These are phyloP conservation scores for Achaetomiella virescens DNA, from an alignment of 495 filamentous ascomycete species.

Conservation along the genomic window DNA sequence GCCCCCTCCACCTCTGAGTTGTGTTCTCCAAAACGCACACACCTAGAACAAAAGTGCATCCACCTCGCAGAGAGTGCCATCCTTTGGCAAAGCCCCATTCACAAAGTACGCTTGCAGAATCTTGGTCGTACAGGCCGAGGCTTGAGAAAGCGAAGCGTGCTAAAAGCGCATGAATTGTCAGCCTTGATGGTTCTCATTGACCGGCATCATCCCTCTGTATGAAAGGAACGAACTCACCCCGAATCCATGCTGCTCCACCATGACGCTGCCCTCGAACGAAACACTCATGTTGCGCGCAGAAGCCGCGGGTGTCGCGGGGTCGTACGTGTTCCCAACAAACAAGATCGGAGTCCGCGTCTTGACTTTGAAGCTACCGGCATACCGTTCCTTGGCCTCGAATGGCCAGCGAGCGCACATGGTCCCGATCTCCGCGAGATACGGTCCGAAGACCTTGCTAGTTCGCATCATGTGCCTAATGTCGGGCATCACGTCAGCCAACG, in stretches of 20 bases:
- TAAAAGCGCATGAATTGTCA: neutral
- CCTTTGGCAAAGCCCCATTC: slow-evolving; percentile 1
- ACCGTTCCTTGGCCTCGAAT: slow-evolving; percentile 39
- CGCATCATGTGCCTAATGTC: neutral
- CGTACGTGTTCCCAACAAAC: slow-evolving; percentile 38
- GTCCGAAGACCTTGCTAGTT: slow-evolving; percentile 14
- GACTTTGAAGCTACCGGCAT: slow-evolving; percentile 35
- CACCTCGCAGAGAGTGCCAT: slow-evolving; percentile 4
- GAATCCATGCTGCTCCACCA: slow-evolving; percentile 31
- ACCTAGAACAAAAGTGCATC: too few species aligned
- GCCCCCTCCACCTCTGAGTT: too few species aligned
- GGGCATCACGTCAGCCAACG: neutral
- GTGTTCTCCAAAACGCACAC: too few species aligned
- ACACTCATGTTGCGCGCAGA: slow-evolving; percentile 46
- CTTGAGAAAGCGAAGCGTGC: slow-evolving; percentile 5
- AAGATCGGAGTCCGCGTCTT: slow-evolving; percentile 42
- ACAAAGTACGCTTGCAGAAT: slow-evolving; percentile 3
- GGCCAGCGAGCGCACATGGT: slow-evolving; percentile 38
- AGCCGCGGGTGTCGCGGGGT: slow-evolving; percentile 39
- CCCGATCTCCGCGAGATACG: slow-evolving; percentile 18
- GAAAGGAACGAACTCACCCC: slow-evolving; percentile 8
- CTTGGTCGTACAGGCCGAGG: slow-evolving; percentile 1
- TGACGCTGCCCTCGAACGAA: slow-evolving; percentile 46
- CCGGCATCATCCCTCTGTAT: neutral
- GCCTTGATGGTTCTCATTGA: neutral